Percentiles rank a stretch among this genome's conserved stretches.
Conservation (phyloP, 257 asterid genomes). For the Capsicum chinense region DNA sequence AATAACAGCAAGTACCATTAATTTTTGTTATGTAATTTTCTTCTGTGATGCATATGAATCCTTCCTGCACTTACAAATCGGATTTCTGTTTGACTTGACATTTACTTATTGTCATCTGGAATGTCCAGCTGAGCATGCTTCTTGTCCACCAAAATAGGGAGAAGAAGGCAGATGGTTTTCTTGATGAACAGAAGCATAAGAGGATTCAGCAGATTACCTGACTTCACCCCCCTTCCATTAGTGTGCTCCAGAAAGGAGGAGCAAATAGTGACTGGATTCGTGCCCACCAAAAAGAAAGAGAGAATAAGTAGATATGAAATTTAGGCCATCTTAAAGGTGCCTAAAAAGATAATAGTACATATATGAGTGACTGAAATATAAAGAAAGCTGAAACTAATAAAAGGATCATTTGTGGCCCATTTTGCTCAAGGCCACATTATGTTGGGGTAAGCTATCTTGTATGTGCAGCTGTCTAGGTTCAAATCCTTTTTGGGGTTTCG, state of each 20-base stretch:
- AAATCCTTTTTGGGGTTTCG: not conserved
- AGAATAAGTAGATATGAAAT: not conserved
- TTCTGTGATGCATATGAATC: slow-evolving; percentile 1
- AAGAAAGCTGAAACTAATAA: not conserved
- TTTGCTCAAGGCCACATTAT: not conserved
- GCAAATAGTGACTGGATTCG: not conserved
- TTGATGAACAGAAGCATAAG: slow-evolving; percentile 14
- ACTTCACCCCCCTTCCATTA: not conserved
- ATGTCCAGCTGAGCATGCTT: slow-evolving; percentile 7
- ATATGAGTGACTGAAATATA: slow-evolving; percentile 5
- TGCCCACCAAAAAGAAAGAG: not conserved
- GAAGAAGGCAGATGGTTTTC: slow-evolving; percentile 9
- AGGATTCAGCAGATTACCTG: not conserved
- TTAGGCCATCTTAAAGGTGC: not conserved
- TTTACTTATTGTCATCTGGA: not conserved
- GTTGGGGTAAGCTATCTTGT: slow-evolving; percentile 15
- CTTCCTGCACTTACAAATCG: not conserved
- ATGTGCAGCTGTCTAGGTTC: slow-evolving; percentile 16
- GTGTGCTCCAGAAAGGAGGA: not conserved
- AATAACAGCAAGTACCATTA: not conserved
- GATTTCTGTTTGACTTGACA: not conserved
- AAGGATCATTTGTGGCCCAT: slow-evolving; percentile 19
- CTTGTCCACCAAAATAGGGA: slow-evolving; percentile 6
- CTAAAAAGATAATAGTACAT: not conserved
- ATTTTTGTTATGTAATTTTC: not conserved